Percentiles rank a stretch among this genome's conserved stretches.
These are phyloP conservation scores for Dactylis glomerata DNA, from an alignment of 176 grass and related monocot species.

Conservation along the genomic window DNA sequence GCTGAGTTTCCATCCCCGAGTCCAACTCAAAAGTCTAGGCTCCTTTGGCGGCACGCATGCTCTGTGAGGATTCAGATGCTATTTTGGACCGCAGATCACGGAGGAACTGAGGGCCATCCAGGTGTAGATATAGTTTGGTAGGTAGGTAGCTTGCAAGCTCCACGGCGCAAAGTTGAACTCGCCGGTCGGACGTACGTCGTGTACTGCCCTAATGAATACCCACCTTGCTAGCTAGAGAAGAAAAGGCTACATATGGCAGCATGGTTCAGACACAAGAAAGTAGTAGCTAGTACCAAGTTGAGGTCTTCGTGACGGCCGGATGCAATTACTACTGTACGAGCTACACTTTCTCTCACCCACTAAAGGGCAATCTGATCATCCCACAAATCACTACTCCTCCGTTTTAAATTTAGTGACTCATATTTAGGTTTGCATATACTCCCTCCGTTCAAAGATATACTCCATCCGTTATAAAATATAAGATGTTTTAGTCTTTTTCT, in stretches of 20 bases:
- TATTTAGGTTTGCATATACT: no score
- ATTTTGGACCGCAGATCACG: constrained; percentile 16
- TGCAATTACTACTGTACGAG: background rate
- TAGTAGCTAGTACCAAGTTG: background rate
- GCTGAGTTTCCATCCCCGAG: background rate
- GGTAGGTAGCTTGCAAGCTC: background rate
- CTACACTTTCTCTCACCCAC: background rate
- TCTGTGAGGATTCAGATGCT: background rate
- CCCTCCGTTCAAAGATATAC: no score
- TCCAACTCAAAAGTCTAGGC: background rate
- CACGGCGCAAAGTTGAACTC: background rate
- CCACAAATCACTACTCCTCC: background rate
- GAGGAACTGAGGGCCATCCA: background rate
- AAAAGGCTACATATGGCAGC: background rate
- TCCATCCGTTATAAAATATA: no score
- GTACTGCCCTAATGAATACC: background rate
- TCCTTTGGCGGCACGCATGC: constrained; percentile 1
- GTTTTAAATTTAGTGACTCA: no score
- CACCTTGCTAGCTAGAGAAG: background rate
- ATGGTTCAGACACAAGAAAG: background rate
- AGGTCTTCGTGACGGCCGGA: background rate
- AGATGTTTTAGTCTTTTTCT: no score
- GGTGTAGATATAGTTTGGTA: background rate
- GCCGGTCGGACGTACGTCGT: background rate
- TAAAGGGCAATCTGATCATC: background rate